A percentile compares a stretch with the other conserved stretches of the same genome.
These are phyloP conservation scores for Marvania coccoides DNA, from an alignment of 139 green algal genomes.

Conservation along the genomic window DNA sequence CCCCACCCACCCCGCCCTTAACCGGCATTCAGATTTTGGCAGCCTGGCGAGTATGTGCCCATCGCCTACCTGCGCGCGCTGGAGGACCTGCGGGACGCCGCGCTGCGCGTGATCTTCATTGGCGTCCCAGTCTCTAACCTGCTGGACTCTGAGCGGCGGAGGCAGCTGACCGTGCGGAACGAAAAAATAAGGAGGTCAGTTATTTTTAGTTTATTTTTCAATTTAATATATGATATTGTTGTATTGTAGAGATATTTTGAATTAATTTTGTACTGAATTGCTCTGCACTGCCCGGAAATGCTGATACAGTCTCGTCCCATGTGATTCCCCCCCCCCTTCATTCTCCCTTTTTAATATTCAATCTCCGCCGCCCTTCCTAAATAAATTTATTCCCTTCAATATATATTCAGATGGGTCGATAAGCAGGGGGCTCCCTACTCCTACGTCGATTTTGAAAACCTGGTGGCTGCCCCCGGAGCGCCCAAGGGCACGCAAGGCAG, in stretches of 20 bases:
- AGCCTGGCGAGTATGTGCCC: not conserved
- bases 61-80: not conserved
- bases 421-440: not conserved
- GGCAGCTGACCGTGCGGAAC: not conserved
- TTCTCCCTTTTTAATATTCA: too few relatives aligned
- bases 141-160: not conserved
- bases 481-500: not conserved
- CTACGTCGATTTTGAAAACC: conserved; percentile 1
- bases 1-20: too few relatives aligned
- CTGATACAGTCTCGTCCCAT: too few relatives aligned
- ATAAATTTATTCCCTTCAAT: too few relatives aligned
- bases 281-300: too few relatives aligned
- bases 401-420: conserved; percentile 7
- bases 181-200: conserved; percentile 1
- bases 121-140: not conserved
- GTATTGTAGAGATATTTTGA: too few relatives aligned
- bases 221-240: too few relatives aligned
- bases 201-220: too few relatives aligned
- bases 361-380: too few relatives aligned
- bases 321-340: too few relatives aligned
- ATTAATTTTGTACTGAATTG: too few relatives aligned
- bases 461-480: not conserved
- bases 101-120: not conserved
- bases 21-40: too few relatives aligned
- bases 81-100: not conserved